These are phyloP conservation scores for Acanthamoeba castellanii DNA, from an alignment of 208 protist genomes.

Conservation along the genomic window DNA sequence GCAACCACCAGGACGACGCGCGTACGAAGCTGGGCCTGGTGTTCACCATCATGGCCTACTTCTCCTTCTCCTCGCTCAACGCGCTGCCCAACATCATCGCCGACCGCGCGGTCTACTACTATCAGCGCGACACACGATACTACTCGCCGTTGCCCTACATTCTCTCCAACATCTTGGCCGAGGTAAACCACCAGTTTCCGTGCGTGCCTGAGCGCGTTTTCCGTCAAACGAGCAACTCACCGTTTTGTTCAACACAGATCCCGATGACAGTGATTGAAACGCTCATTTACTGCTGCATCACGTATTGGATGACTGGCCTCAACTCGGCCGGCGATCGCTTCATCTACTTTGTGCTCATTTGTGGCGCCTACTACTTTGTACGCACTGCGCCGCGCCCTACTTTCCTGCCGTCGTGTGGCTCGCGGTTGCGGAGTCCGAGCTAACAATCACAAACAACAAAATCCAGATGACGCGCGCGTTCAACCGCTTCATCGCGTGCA, in stretches of 20 bases:
- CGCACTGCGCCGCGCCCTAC: not conserved
- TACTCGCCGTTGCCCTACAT: slow-evolving; percentile 55
- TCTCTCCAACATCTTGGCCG: slow-evolving; percentile 33
- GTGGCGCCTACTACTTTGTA: slow-evolving; percentile 31
- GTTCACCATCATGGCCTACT: slow-evolving; percentile 62
- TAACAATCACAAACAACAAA: not conserved
- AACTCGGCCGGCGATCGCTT: slow-evolving; percentile 55
- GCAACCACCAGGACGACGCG: slow-evolving; percentile 9
- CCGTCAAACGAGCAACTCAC: not conserved
- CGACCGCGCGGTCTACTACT: slow-evolving; percentile 71
- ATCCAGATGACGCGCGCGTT: slow-evolving; percentile 28
- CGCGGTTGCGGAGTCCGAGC: not conserved
- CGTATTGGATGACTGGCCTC: slow-evolving; percentile 49
- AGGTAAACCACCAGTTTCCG: not conserved
- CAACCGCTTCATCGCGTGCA: not conserved
- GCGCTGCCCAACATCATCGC: slow-evolving; percentile 19
- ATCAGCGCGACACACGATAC: slow-evolving; percentile 52
- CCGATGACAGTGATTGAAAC: slow-evolving; percentile 26
- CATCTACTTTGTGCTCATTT: slow-evolving; percentile 28
- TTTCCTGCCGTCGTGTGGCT: not conserved
- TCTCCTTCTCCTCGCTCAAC: slow-evolving; percentile 17
- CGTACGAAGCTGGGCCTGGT: not conserved
- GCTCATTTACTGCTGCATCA: not conserved
- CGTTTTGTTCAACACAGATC: not conserved
- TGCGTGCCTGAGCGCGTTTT: too few relatives aligned